Evolutionary conservation across 169 alveolate genomes (phyloP).

Genomic region (Plasmodium gonderi): DNA sequence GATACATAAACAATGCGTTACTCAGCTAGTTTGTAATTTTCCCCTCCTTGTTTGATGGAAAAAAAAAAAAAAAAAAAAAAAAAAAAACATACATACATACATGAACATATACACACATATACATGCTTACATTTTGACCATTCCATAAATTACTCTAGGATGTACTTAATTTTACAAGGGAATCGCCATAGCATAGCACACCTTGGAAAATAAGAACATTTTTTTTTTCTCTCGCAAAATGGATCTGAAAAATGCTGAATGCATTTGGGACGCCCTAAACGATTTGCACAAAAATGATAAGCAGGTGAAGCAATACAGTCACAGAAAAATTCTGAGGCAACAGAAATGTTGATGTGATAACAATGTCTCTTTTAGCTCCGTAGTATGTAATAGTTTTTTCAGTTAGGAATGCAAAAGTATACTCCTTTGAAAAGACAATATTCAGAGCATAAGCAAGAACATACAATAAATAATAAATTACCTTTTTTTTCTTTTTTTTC

Average conservation of each 20-base stretch:
- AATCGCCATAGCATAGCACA: too few relatives aligned
- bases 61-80: too few relatives aligned
- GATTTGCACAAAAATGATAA: constrained; percentile 54
- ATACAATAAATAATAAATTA: neutral
- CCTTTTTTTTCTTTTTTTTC: neutral
- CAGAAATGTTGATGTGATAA: neutral
- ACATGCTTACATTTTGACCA: too few relatives aligned
- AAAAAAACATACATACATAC: too few relatives aligned
- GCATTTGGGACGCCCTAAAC: constrained; percentile 56
- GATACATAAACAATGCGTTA: neutral
- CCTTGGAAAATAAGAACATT: too few relatives aligned
- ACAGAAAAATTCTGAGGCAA: neutral
- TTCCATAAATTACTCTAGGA: too few relatives aligned
- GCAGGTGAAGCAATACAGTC: constrained; percentile 1
- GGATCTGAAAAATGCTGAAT: constrained; percentile 62
- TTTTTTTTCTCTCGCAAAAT: too few relatives aligned
- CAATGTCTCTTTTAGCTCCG: neutral
- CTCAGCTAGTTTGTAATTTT: too few relatives aligned
- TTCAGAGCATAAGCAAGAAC: neutral
- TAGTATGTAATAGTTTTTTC: neutral
- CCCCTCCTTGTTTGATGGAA: too few relatives aligned
- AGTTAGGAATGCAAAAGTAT: too few relatives aligned
- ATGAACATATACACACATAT: too few relatives aligned
- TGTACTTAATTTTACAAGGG: too few relatives aligned
- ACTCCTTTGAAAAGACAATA: neutral